Base-by-base conservation (phyloP, 176 grass and related monocot genomes). In the Bothriochloa decipiens region DNA sequence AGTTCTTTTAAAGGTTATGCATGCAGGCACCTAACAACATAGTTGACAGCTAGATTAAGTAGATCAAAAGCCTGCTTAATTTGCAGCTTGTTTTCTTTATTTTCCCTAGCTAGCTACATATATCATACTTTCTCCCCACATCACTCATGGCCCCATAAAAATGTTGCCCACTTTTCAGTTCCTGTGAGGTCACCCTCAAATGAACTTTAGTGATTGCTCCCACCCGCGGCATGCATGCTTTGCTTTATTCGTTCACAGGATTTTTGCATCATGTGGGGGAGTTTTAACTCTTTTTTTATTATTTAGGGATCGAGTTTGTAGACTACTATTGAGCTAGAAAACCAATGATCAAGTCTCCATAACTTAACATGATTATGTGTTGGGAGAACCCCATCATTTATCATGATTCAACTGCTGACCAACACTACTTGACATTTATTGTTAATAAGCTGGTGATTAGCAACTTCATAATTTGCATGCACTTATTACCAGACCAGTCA, bases 201-300 rank as follows among this genome's bases (percentile, higher is more conserved):
- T 53, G 80, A 70, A 80, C 75, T 79, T 90, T 90, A 83, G 77
- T 83, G 74, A 81, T 90, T 88, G 88, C 85, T 88, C 91, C 87
- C 65, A 74, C 74, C 65, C 75, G 82, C 91, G 67, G 84, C 80
- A 79, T 79, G 88, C 88, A 20, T 53, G 50, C 53, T 23, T 61
- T 68, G 45, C 73, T 86, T 89, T 74, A 50, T 50, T 74, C 41
- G 9, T 2, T 43, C 77, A 75, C 76, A 79, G 78, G 42, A 68
- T 36, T 81, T 68, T 50, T 75, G 58, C 68, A 86, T 85, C 80
- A 90, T 83, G 42, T 74, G 52, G 85, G 81, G 70, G 41, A 26
- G 49, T 78, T 84, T 33, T 3, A 52, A 17, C 2, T 58, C 33
- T 37, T 37, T 39, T 23, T 70, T 15, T 49, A 43, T 5, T 11